Evolutionary conservation across 441 rosid genomes (phyloP).

Genomic region (Mallotus japonicus): DNA sequence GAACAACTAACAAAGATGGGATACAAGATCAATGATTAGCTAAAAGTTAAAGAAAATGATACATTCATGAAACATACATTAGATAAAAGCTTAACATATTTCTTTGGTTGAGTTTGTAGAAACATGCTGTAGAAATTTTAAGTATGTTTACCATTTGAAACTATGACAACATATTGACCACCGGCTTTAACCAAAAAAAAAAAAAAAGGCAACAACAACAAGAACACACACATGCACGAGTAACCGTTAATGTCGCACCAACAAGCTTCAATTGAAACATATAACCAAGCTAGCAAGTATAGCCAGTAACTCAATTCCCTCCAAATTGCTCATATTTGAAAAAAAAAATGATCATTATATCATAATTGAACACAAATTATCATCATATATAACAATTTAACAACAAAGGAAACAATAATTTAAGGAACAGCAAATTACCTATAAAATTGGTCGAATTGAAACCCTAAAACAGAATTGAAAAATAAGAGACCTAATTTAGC

Average conservation of each 20-base stretch:
- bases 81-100: too few relatives aligned
- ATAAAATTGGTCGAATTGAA: slow-evolving; percentile 20
- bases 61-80: too few relatives aligned
- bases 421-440: slow-evolving; percentile 24
- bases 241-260: too few relatives aligned
- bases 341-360: neutral
- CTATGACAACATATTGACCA: neutral
- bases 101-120: too few relatives aligned
- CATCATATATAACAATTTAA: neutral
- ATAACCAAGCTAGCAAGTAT: neutral
- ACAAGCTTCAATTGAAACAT: neutral
- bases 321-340: neutral
- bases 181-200: neutral
- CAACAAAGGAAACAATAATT: neutral
- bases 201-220: too few relatives aligned
- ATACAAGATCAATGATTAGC: neutral
- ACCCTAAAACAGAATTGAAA: neutral
- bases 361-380: neutral
- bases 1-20: neutral
- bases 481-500: slow-evolving; percentile 7
- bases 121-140: neutral
- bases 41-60: too few relatives aligned
- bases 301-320: neutral
- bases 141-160: neutral
- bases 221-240: neutral